Evolutionary conservation across 2,329 filamentous ascomycete species (phyloP).

Genomic region (Amauroascus niger): DNA sequence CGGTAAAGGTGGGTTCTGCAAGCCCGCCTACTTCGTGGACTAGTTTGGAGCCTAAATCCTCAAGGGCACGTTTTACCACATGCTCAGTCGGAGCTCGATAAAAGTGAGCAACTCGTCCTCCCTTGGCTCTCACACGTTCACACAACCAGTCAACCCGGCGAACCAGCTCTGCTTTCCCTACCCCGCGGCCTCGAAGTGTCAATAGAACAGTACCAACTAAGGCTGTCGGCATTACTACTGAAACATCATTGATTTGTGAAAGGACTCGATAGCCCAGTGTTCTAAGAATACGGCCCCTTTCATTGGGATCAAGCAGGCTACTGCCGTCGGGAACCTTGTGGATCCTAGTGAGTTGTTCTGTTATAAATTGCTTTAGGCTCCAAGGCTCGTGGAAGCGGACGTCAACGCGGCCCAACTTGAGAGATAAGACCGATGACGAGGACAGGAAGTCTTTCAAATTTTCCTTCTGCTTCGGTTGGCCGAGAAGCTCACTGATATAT

Average conservation of each 20-base stretch:
- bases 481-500: conserved; percentile 87
- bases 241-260: conserved; percentile 88
- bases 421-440: conserved; percentile 74
- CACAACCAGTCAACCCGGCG: conserved; percentile 86
- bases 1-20: conserved; percentile 85
- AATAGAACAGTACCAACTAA: conserved; percentile 88
- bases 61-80: conserved; percentile 80
- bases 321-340: conserved; percentile 34
- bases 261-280: conserved; percentile 88
- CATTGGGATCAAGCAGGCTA: conserved; percentile 39
- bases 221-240: conserved; percentile 95
- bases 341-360: conserved; percentile 58
- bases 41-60: conserved; percentile 81
- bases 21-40: conserved; percentile 71
- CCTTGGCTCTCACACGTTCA: conserved; percentile 69
- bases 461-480: conserved; percentile 90
- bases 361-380: conserved; percentile 75
- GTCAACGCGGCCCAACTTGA: conserved; percentile 84
- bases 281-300: conserved; percentile 64
- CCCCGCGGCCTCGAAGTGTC: conserved; percentile 81
- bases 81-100: conserved; percentile 66
- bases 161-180: conserved; percentile 75
- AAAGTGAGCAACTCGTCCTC: conserved; percentile 88
- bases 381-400: conserved; percentile 94
- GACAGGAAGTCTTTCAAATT: conserved; percentile 85